Evolutionary conservation across 2,329 filamentous ascomycete species (phyloP), one percentile per base, ranked within the genome.

Genomic region (Fusarium heterosporum): DNA sequence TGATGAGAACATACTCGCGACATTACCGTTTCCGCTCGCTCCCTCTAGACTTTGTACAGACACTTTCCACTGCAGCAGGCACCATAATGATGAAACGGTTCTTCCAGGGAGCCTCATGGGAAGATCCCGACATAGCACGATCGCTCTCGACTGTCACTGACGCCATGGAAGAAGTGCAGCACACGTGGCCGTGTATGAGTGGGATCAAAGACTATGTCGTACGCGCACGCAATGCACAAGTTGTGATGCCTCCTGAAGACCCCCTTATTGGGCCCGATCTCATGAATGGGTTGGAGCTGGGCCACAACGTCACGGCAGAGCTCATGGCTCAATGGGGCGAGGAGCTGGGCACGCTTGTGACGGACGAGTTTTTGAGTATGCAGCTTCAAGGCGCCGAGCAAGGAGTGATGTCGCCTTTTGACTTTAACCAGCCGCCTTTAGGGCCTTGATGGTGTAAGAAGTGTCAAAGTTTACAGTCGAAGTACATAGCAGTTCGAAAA

Each of bases 161-260:
- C 6, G 82, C 82, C 34, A 83, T 87, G 63, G 78, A 83, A 32
- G 78, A 80, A n/a, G 83, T 88, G 32, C 78, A 87, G 29, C 78
- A 82, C 39, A 82, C 81, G 9, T 84, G 80, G 79, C 79, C 80
- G 8, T 83, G 80, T 64, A 78, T 83, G 30, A 73, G 73, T 26
- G 81, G 83, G 63, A 79, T 84, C 55, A 73, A 73, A 29, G 77
- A 80, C 48, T 73, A 73, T 39, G 64, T 77, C 41, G 54, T 75
- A 40, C 69, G 74, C 39, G 74, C 75, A 30, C 74, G 75, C 55
- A 70, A 72, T 48, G 70, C 70, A 22, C 75, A 77, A 58, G 62
- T 68, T n/a, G 68, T 74, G 39, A 59, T 74, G 61, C 75, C 73
- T 8, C 75, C 75, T 1, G 73, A 76, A 30, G 74, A 75, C 36